A percentile compares a stretch with the other conserved stretches of the same genome.
Conservation (phyloP, 2,329 filamentous ascomycete species). For the Stachybotrys chartarum region DNA sequence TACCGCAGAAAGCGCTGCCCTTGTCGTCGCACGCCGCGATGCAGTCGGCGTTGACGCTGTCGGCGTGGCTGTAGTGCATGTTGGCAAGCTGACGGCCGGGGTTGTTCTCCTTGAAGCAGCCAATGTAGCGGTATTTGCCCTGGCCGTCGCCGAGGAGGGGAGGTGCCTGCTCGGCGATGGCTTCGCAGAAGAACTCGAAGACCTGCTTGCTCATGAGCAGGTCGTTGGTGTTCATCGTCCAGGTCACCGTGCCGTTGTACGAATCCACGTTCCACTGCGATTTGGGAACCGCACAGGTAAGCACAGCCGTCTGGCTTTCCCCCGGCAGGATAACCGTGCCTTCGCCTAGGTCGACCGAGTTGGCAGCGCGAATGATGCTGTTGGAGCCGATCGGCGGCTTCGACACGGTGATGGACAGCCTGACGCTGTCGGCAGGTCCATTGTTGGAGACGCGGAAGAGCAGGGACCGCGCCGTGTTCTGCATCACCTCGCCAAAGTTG, state of each 20-base stretch:
- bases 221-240: constrained; percentile 53
- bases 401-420: constrained; percentile 49
- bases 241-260: constrained; percentile 38
- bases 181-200: constrained; percentile 44
- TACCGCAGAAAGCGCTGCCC: constrained; percentile 36
- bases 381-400: constrained; percentile 51
- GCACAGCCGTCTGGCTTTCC: constrained; percentile 40
- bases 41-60: constrained; percentile 36
- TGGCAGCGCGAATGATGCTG: constrained; percentile 46
- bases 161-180: constrained; percentile 44
- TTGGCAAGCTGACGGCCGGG: constrained; percentile 42
- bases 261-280: constrained; percentile 48
- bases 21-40: constrained; percentile 32
- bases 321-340: constrained; percentile 43
- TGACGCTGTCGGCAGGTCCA: constrained; percentile 35
- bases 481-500: constrained; percentile 47
- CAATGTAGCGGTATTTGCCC: constrained; percentile 43
- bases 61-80: constrained; percentile 30
- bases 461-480: constrained; percentile 39
- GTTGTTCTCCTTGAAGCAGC: constrained; percentile 51
- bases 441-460: constrained; percentile 47
- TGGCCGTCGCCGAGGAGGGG: constrained; percentile 36
- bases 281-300: constrained; percentile 50
- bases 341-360: constrained; percentile 50
- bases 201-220: constrained; percentile 42